Conservation (phyloP, 139 green algal genomes). For the Volvox africanus region DNA sequence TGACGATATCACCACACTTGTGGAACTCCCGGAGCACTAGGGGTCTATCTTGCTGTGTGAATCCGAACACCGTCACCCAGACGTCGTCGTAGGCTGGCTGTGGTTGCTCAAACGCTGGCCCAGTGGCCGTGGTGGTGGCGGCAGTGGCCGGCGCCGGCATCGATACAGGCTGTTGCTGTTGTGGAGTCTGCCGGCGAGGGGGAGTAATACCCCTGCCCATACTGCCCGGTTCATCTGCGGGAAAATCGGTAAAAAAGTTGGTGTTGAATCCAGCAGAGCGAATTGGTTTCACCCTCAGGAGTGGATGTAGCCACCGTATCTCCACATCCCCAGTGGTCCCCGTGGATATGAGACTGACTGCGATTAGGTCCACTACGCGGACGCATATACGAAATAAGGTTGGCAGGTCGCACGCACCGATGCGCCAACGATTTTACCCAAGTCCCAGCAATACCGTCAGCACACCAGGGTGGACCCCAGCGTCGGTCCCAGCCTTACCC, state of each 20-base stretch:
- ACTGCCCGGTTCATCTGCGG: not conserved
- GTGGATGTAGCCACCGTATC: too few relatives aligned
- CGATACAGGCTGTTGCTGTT: not conserved
- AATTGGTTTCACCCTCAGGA: too few relatives aligned
- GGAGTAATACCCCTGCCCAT: not conserved
- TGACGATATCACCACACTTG: slow-evolving; percentile 70
- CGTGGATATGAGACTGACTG: too few relatives aligned
- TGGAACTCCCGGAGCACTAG: slow-evolving; percentile 68
- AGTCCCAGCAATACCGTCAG: too few relatives aligned
- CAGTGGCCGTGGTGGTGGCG: not conserved
- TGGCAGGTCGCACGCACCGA: too few relatives aligned
- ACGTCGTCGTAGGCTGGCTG: slow-evolving; percentile 56
- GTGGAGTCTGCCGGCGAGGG: slow-evolving; percentile 10
- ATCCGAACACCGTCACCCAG: slow-evolving; percentile 76
- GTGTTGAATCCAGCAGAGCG: too few relatives aligned
- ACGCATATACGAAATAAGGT: too few relatives aligned
- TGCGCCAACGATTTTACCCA: too few relatives aligned
- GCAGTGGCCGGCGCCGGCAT: not conserved
- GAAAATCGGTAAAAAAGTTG: too few relatives aligned
- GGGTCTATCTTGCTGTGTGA: slow-evolving; percentile 56
- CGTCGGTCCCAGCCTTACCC: slow-evolving; percentile 37
- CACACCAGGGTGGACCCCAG: too few relatives aligned
- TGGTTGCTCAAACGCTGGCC: slow-evolving; percentile 33
- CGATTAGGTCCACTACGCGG: too few relatives aligned
- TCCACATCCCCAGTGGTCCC: too few relatives aligned